Conservation (phyloP, 1,139 yeast species). For the Pichia sorboxylosa region DNA sequence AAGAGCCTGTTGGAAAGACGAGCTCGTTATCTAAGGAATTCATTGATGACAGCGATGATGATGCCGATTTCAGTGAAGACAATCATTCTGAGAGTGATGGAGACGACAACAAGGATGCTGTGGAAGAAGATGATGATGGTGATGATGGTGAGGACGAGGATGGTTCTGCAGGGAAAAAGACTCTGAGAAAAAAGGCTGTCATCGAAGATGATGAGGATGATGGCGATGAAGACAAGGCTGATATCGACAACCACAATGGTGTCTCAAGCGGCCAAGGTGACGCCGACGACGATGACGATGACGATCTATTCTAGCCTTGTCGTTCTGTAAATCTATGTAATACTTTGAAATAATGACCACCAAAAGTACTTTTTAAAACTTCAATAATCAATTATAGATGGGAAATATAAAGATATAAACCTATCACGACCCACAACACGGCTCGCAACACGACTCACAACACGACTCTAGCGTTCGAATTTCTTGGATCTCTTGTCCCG, state of each 20-base stretch:
- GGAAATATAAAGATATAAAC: too few species aligned
- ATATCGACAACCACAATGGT: background rate
- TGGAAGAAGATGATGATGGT: conserved; percentile 7
- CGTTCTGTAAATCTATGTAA: too few species aligned
- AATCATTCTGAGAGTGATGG: conserved; percentile 7
- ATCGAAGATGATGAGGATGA: conserved; percentile 16
- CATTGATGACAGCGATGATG: conserved; percentile 29
- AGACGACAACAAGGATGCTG: conserved; percentile 8
- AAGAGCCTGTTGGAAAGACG: conserved; percentile 13
- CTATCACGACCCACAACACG: too few species aligned
- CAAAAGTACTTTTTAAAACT: background rate
- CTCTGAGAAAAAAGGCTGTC: conserved; percentile 12
- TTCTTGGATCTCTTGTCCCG: conserved; percentile 30
- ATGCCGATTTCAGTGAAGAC: conserved; percentile 18
- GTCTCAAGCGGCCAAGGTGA: conserved; percentile 1
- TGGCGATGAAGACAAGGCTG: conserved; percentile 1
- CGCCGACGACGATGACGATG: conserved; percentile 9
- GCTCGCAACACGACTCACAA: too few species aligned
- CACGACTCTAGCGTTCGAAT: conserved; percentile 23
- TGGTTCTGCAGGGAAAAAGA: too few species aligned
- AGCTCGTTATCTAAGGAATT: conserved; percentile 19
- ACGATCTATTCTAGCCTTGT: too few species aligned
- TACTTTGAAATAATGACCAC: too few species aligned
- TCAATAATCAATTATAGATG: too few species aligned
- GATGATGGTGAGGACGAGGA: conserved; percentile 15